Percentiles rank a stretch among this genome's conserved stretches.
Conservation (phyloP, 2,329 filamentous ascomycete species). For the Trichoderma brevicompactum region DNA sequence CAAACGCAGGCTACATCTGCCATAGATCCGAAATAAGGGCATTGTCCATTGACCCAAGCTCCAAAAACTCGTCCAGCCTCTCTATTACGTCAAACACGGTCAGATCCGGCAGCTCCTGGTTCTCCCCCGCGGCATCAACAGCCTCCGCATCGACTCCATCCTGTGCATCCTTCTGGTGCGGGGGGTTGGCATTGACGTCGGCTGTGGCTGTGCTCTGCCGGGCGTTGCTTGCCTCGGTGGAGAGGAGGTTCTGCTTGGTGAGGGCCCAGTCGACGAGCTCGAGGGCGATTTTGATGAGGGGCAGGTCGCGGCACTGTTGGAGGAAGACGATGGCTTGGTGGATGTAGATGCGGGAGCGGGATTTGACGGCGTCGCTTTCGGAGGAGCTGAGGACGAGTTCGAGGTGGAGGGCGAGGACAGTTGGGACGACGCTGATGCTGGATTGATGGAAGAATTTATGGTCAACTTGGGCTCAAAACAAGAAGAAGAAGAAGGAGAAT, state of each 20-base stretch:
- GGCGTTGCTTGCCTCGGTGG: neutral
- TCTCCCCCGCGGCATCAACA: neutral
- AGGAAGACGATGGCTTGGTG: conserved; percentile 17
- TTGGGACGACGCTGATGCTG: conserved; percentile 11
- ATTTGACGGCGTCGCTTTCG: neutral
- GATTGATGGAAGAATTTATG: neutral
- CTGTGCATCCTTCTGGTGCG: neutral
- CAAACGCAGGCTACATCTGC: neutral
- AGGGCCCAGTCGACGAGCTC: conserved; percentile 9
- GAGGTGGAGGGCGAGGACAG: neutral
- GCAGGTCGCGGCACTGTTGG: conserved; percentile 5
- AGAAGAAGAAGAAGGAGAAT: neutral
- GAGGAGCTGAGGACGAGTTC: conserved; percentile 14
- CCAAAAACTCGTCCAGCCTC: conserved; percentile 11
- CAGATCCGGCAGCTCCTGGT: neutral
- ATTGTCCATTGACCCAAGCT: conserved; percentile 7
- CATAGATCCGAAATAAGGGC: conserved; percentile 7
- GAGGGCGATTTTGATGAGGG: conserved; percentile 2
- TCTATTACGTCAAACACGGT: neutral
- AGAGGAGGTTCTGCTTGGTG: conserved; percentile 5
- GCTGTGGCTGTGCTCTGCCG: neutral
- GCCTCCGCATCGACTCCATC: neutral
- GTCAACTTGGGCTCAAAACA: neutral
- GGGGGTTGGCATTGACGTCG: neutral
- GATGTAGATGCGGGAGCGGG: conserved; percentile 5